Percentiles rank a stretch among this genome's conserved stretches.
These are phyloP conservation scores for Cucurbitaria berberidis DNA, from an alignment of 2,329 filamentous ascomycete genomes.

Conservation along the genomic window DNA sequence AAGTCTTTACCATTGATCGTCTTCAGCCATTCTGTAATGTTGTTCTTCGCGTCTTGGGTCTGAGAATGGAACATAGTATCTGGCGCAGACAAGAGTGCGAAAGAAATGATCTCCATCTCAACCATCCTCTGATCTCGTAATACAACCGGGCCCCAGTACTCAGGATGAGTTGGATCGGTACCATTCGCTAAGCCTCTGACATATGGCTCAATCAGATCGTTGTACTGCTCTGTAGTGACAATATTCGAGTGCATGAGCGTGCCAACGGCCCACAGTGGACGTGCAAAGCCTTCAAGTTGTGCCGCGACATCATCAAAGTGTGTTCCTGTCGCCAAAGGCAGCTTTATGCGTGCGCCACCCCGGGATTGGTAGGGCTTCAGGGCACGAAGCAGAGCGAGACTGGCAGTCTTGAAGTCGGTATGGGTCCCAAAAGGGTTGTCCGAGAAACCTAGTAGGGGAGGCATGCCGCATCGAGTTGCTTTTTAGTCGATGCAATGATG, in stretches of 20 bases:
- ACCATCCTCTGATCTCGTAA: conserved; percentile 62
- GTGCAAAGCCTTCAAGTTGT: conserved; percentile 44
- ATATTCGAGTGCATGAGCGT: conserved; percentile 31
- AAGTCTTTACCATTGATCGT: conserved; percentile 55
- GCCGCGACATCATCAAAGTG: conserved; percentile 46
- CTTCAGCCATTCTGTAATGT: conserved; percentile 52
- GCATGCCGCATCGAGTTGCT: conserved; percentile 24
- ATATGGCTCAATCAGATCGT: conserved; percentile 35
- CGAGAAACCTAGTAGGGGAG: conserved; percentile 36
- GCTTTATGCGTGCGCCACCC: conserved; percentile 39
- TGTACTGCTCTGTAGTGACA: conserved; percentile 17
- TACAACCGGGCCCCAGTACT: conserved; percentile 58
- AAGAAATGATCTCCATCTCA: conserved; percentile 60
- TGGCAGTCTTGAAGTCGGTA: conserved; percentile 33
- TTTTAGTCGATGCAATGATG: not conserved
- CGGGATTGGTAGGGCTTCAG: conserved; percentile 39
- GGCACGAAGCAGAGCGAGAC: conserved; percentile 30
- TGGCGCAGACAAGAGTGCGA: conserved; percentile 56
- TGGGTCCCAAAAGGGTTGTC: conserved; percentile 34
- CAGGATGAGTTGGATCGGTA: conserved; percentile 40
- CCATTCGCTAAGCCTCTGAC: conserved; percentile 43
- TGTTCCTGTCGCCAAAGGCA: conserved; percentile 41
- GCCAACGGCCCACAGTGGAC: conserved; percentile 43
- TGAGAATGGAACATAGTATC: conserved; percentile 45
- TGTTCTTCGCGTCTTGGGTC: conserved; percentile 35